phyloP scores from a whole-genome alignment of 805 yeast species.

The Tetrapisispora arboricola region DNA sequence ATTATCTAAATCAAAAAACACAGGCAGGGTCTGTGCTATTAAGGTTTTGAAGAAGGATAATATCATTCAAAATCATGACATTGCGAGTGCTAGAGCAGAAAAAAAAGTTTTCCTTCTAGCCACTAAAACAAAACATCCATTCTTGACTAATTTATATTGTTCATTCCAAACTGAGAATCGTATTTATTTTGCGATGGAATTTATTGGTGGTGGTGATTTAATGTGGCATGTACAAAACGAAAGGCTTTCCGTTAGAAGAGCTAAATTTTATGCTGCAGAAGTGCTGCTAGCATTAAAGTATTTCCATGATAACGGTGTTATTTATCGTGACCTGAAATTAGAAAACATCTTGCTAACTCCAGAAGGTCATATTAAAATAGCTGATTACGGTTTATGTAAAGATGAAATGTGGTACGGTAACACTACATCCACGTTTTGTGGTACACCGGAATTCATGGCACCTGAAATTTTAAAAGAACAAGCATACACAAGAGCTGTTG shows the following conservation, averaged over 20 bases:
- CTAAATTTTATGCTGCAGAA: conserved; percentile 96
- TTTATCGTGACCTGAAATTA: conserved; percentile 90
- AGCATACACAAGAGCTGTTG: conserved; percentile 87
- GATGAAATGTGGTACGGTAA: conserved; percentile 80
- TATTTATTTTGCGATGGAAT: conserved; percentile 97
- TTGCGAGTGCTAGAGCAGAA: conserved; percentile 89
- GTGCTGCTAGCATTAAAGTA: conserved; percentile 83
- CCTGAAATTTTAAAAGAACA: conserved; percentile 94
- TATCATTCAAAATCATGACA: conserved; percentile 91
- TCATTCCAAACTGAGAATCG: conserved; percentile 98
- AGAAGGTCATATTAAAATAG: conserved; percentile 91
- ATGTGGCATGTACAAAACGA: conserved; percentile 99
- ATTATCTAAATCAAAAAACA: conserved; percentile 87
- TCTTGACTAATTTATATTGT: conserved; percentile 79
- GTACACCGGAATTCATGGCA: conserved; percentile 99
- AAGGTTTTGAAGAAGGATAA: conserved; percentile 94
- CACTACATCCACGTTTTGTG: conserved; percentile 92
- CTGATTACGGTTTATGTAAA: conserved; percentile 95
- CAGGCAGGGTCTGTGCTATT: conserved; percentile 79
- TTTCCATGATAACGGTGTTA: conserved; percentile 91
- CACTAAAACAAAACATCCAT: conserved; percentile 85
- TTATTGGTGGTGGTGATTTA: conserved; percentile 93
- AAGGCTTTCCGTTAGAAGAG: conserved; percentile 78
- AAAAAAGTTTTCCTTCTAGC: conserved; percentile 81
- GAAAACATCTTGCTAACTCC: conserved; percentile 86